Evolutionary conservation across 2,329 filamentous ascomycete species (phyloP).

Genomic region (Dothideomycetes sp.): DNA sequence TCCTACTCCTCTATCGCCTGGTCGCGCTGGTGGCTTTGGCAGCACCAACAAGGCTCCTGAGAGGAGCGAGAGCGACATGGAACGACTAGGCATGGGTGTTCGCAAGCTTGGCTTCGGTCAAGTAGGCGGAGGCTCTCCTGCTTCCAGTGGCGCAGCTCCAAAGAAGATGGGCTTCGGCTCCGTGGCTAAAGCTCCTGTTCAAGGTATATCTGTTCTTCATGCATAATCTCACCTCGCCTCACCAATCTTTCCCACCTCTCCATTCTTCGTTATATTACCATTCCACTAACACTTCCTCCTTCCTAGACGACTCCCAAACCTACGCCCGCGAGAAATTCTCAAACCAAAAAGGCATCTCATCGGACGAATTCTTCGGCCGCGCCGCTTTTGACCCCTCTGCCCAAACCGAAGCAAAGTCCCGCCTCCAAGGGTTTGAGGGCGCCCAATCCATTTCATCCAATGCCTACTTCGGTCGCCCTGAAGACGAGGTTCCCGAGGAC

Average conservation of each 20-base stretch:
- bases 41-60: slow-evolving; percentile 42
- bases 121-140: slow-evolving; percentile 51
- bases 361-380: slow-evolving; percentile 96
- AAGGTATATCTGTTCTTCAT: slow-evolving; percentile 36
- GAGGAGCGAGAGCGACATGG: slow-evolving; percentile 62
- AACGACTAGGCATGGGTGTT: slow-evolving; percentile 83
- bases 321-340: slow-evolving; percentile 86
- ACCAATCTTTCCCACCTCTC: no score
- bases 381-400: slow-evolving; percentile 70
- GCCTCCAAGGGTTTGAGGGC: slow-evolving; percentile 86
- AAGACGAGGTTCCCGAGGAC: slow-evolving; percentile 54
- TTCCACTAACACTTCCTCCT: no score
- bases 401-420: slow-evolving; percentile 74
- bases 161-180: slow-evolving; percentile 74
- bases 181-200: slow-evolving; percentile 54
- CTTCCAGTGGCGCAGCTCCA: slow-evolving; percentile 46
- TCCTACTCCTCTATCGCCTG: slow-evolving; percentile 64
- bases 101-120: slow-evolving; percentile 80
- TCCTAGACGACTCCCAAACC: slow-evolving; percentile 59
- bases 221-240: not conserved
- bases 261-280: no score
- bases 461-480: slow-evolving; percentile 89
- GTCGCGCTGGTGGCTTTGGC: slow-evolving; percentile 48
- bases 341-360: slow-evolving; percentile 87
- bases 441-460: slow-evolving; percentile 89